These are phyloP conservation scores for Boletus coccyginus DNA, from an alignment of 768 basidiomycete species.

Conservation along the genomic window DNA sequence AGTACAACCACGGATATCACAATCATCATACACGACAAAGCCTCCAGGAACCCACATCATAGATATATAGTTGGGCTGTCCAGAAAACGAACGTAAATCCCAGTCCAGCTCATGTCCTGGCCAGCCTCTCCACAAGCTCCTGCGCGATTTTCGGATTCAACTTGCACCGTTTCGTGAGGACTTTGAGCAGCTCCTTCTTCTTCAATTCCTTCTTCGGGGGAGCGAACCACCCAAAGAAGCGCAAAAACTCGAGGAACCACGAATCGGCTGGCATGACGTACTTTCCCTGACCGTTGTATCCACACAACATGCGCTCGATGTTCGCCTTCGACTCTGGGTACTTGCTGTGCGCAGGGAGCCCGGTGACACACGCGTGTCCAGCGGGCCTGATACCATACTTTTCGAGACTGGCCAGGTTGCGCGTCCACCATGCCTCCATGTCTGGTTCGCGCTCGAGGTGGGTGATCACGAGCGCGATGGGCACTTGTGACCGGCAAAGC, in stretches of 20 bases:
- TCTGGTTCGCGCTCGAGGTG: slow-evolving; percentile 36
- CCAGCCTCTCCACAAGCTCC: slow-evolving; percentile 14
- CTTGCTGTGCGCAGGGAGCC: slow-evolving; percentile 12
- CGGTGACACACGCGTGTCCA: slow-evolving; percentile 34
- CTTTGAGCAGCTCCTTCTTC: slow-evolving; percentile 15
- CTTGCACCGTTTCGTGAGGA: slow-evolving; percentile 25
- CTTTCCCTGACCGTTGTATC: slow-evolving; percentile 14
- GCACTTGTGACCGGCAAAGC: slow-evolving; percentile 34
- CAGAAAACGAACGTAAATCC: not conserved
- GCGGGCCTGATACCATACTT: slow-evolving; percentile 19
- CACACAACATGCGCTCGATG: slow-evolving; percentile 13
- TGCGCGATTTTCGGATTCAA: slow-evolving; percentile 16
- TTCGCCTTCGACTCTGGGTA: slow-evolving; percentile 18
- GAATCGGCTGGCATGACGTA: slow-evolving; percentile 22
- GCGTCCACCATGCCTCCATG: slow-evolving; percentile 35
- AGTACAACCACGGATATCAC: too few relatives aligned
- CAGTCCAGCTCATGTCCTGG: not conserved
- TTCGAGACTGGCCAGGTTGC: slow-evolving; percentile 22
- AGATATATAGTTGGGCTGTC: not conserved
- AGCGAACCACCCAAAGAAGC: slow-evolving; percentile 15
- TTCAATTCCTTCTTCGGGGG: slow-evolving; percentile 15
- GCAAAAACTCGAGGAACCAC: slow-evolving; percentile 25
- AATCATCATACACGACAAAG: not conserved
- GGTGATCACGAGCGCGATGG: slow-evolving; percentile 31
- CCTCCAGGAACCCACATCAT: not conserved